Evolutionary conservation across 164 flowering plant species (phyloP).

Genomic region (Umbellularia californica): DNA sequence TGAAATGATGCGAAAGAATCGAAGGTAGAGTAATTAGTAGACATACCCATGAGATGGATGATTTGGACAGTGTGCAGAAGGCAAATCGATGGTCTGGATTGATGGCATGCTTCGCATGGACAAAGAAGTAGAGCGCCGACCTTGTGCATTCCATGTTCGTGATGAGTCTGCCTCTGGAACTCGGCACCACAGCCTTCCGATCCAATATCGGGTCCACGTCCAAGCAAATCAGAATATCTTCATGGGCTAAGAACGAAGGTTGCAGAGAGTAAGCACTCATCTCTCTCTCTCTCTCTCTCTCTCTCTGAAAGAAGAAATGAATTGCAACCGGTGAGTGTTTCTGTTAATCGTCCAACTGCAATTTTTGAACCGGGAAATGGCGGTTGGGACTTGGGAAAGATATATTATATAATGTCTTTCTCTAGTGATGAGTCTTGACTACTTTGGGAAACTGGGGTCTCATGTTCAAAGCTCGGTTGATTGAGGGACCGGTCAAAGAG

Average conservation of each 20-base stretch:
- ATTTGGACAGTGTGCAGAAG: slow-evolving; percentile 52
- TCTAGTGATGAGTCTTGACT: too few species aligned
- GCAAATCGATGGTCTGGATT: slow-evolving; percentile 89
- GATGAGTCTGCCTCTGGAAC: slow-evolving; percentile 55
- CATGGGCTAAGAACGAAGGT: slow-evolving; percentile 39
- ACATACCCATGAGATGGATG: slow-evolving; percentile 63
- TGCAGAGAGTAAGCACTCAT: slow-evolving; percentile 24
- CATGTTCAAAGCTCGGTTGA: too few species aligned
- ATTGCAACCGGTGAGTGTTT: too few species aligned
- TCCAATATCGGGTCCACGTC: slow-evolving; percentile 62
- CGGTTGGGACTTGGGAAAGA: too few species aligned
- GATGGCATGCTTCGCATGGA: slow-evolving; percentile 70
- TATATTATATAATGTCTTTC: too few species aligned
- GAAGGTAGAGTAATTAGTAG: neutral
- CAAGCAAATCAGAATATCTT: slow-evolving; percentile 84
- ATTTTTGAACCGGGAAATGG: too few species aligned
- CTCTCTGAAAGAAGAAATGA: too few species aligned
- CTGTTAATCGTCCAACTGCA: too few species aligned
- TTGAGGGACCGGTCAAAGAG: too few species aligned
- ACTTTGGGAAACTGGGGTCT: too few species aligned
- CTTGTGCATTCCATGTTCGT: slow-evolving; percentile 78
- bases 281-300: slow-evolving; percentile 21
- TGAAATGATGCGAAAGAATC: neutral
- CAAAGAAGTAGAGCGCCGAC: slow-evolving; percentile 71
- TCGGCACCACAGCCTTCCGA: slow-evolving; percentile 66